Percentiles rank a stretch among this genome's conserved stretches.
These are phyloP conservation scores for Fomitopsis betulina DNA, from an alignment of 1,284 basidiomycete genomes.

Conservation along the genomic window DNA sequence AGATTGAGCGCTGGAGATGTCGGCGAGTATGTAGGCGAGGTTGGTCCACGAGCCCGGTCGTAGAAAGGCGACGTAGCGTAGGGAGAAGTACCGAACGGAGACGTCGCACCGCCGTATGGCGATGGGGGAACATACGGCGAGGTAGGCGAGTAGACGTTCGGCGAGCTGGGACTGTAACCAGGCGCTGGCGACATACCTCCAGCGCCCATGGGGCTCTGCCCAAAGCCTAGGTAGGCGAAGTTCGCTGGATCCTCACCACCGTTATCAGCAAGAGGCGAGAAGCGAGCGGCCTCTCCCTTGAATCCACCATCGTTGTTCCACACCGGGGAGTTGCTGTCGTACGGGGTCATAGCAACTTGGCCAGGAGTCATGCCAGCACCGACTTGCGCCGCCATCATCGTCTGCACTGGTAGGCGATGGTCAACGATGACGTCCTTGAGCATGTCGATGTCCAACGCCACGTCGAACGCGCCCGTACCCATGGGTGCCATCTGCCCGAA, in stretches of 20 bases:
- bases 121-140: constrained; percentile 87
- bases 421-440: constrained; percentile 99
- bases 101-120: constrained; percentile 73
- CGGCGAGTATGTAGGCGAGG: constrained; percentile 84
- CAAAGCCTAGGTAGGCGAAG: constrained; percentile 72
- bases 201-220: constrained; percentile 77
- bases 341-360: constrained; percentile 89
- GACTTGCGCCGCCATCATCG: constrained; percentile 74
- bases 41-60: constrained; percentile 60
- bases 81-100: constrained; percentile 77
- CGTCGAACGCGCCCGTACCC: constrained; percentile 95
- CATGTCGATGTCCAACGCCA: constrained; percentile 96
- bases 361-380: constrained; percentile 93
- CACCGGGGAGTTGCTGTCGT: constrained; percentile 85
- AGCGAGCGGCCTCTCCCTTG: constrained; percentile 83
- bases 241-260: constrained; percentile 78
- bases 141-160: constrained; percentile 82
- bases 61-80: constrained; percentile 81
- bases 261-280: constrained; percentile 91
- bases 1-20: constrained; percentile 78
- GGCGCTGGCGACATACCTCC: constrained; percentile 79
- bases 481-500: constrained; percentile 99
- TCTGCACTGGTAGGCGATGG: constrained; percentile 87
- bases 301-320: constrained; percentile 67
- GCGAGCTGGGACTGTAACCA: constrained; percentile 80